Conservation (phyloP, 768 basidiomycete species). For the Trametes cingulata region DNA sequence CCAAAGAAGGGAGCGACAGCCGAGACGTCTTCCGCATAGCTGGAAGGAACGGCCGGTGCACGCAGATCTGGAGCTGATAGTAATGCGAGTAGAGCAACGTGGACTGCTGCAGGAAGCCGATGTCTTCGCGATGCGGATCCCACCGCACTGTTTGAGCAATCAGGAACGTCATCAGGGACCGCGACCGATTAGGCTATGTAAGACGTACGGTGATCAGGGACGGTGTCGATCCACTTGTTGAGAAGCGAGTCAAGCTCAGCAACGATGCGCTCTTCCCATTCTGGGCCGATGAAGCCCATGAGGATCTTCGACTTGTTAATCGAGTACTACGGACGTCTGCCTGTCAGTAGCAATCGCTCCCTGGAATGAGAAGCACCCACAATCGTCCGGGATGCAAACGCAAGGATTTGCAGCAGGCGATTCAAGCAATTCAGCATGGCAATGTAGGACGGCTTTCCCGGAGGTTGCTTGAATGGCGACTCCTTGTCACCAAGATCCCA, state of each 20-base stretch:
- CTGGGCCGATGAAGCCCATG: conserved; percentile 36
- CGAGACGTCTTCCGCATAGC: conserved; percentile 52
- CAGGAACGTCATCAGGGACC: not conserved
- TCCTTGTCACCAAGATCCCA: conserved; percentile 61
- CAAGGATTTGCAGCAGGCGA: conserved; percentile 60
- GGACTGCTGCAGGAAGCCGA: conserved; percentile 35
- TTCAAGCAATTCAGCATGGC: conserved; percentile 58
- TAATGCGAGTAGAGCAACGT: conserved; percentile 42
- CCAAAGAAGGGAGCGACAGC: conserved; percentile 61
- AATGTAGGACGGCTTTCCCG: conserved; percentile 52
- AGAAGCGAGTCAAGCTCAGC: conserved; percentile 62
- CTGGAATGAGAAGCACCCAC: not conserved
- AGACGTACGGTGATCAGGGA: conserved; percentile 58
- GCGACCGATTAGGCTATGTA: not conserved
- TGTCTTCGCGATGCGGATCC: conserved; percentile 28
- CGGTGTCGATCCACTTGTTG: conserved; percentile 59
- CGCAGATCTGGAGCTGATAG: conserved; percentile 59
- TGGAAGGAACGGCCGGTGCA: conserved; percentile 81
- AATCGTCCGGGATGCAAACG: conserved; percentile 53
- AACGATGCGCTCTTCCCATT: conserved; percentile 54
- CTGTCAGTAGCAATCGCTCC: not conserved
- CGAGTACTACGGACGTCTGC: conserved; percentile 37
- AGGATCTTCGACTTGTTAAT: conserved; percentile 44
- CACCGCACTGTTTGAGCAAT: conserved; percentile 25
- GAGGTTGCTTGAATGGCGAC: conserved; percentile 62